Base-by-base conservation (phyloP, 176 grass and related monocot genomes). In the Phyllostachys edulis region DNA sequence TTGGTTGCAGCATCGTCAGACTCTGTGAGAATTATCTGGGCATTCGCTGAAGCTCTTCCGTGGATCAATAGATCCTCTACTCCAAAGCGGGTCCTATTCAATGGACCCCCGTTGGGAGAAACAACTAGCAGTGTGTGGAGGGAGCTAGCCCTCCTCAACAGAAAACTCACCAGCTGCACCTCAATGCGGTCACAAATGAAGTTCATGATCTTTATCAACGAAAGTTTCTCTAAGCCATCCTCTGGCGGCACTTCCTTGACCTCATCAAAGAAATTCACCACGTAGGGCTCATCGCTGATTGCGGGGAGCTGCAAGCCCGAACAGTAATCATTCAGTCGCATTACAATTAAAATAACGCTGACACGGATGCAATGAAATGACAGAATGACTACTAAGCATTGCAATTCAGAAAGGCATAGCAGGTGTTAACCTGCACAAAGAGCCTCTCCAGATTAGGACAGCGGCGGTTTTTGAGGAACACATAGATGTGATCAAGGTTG, bases 361-460 rank as follows among this genome's bases (percentile, higher is more conserved):
- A 45, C 56, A 21, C 8, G 27, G 18, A 9, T 59, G 26, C 1
- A 37, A 55, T 3, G 40, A 44, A 23, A 59, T 7, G 9, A n/a
- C 23, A 52, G 65, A 69, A 2, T 54, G 0, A 4, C 8, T 50
- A 39, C 11, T 0, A 34, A 54, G 44, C 3, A 45, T 20, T 51
- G 7, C 11, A 46, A 44, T 34, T n/a, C 34, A 41, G 18, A 14
- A 80, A 73, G 36, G 11, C 17, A 14, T 15, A 41, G 5, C 21
- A 0, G 45, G 2, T 36, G 44, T 52, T 29, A 82, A 95, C 90
- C 93, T 92, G 90, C 75, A 95, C 27, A 80, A 92, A 95, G 76
- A 95, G 86, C 47, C 46, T 85, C 74, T 86, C 73, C 42, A 95
- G 82, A 54, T 80, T 76, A 50, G 51, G 59, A 34, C 80, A 95